A percentile compares a stretch with the other conserved stretches of the same genome.
phyloP scores from a whole-genome alignment of 345 rosid species.

The Citrus sp. region DNA sequence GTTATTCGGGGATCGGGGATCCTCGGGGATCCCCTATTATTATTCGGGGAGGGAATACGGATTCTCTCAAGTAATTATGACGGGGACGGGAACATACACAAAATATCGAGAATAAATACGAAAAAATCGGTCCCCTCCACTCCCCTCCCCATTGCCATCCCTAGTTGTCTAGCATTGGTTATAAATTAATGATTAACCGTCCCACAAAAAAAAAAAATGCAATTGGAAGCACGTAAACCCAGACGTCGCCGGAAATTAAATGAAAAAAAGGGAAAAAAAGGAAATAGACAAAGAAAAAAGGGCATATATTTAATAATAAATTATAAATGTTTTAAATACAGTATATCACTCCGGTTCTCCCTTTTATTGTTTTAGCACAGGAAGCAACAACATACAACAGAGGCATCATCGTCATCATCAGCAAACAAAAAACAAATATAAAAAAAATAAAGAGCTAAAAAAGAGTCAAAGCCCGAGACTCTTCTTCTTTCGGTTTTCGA shows the following conservation, averaged over 20 bases:
- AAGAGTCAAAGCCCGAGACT: constrained; percentile 48
- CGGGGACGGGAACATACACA: too few relatives aligned
- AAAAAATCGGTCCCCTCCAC: too few relatives aligned
- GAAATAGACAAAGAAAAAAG: background rate
- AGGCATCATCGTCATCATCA: constrained; percentile 25
- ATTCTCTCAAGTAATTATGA: too few relatives aligned
- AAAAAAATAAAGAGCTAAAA: constrained; percentile 2
- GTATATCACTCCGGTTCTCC: constrained; percentile 14
- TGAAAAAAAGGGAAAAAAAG: background rate
- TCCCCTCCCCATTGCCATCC: too few relatives aligned
- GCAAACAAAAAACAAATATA: background rate
- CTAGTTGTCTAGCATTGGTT: accelerated
- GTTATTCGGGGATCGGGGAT: too few relatives aligned
- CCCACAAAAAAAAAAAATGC: background rate
- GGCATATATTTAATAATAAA: too few relatives aligned
- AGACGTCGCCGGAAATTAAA: background rate
- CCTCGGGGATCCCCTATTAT: too few relatives aligned
- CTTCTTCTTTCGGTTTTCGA: constrained; percentile 17
- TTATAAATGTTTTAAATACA: background rate
- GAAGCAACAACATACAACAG: constrained; percentile 12
- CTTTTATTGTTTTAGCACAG: constrained; percentile 14
- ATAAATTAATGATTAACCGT: background rate
- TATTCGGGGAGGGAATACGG: too few relatives aligned
- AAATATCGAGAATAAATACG: too few relatives aligned
- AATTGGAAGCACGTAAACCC: background rate